Conservation (phyloP, 371 early-diverging fungal species). For the Gilbertella persicaria region DNA sequence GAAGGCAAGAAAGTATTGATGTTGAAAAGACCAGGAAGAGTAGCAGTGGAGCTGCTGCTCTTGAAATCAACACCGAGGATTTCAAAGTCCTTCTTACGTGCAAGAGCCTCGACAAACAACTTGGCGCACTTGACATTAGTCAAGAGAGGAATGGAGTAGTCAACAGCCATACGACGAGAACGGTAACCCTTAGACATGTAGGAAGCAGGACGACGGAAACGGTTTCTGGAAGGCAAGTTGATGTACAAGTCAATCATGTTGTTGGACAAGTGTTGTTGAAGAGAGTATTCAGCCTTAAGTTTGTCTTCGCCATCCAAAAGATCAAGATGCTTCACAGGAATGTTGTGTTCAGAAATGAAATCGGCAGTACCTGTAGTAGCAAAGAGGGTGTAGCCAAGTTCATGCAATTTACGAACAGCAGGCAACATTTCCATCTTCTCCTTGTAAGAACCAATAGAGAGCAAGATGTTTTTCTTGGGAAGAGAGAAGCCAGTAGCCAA, state of each 20-base stretch:
- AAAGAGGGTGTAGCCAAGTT: slow-evolving; percentile 86
- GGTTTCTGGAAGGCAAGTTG: slow-evolving; percentile 95
- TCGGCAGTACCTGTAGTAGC: slow-evolving; percentile 96
- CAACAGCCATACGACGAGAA: slow-evolving; percentile 95
- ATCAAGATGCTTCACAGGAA: slow-evolving; percentile 90
- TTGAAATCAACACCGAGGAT: slow-evolving; percentile 85
- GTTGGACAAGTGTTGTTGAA: slow-evolving; percentile 92
- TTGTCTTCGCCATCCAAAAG: slow-evolving; percentile 62
- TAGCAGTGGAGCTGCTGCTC: slow-evolving; percentile 80
- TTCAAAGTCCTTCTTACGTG: slow-evolving; percentile 75
- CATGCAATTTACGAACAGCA: slow-evolving; percentile 76
- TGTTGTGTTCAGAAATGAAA: slow-evolving; percentile 89
- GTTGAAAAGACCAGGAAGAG: slow-evolving; percentile 88
- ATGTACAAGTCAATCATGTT: slow-evolving; percentile 97
- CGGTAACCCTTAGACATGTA: slow-evolving; percentile 95
- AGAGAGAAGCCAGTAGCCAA: slow-evolving; percentile 87
- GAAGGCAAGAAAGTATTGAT: slow-evolving; percentile 65
- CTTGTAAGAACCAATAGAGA: slow-evolving; percentile 95
- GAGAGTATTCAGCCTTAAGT: slow-evolving; percentile 86
- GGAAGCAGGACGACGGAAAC: slow-evolving; percentile 92
- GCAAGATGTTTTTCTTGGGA: slow-evolving; percentile 89
- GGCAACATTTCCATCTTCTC: slow-evolving; percentile 92
- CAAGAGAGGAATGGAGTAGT: slow-evolving; percentile 94
- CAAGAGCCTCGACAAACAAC: slow-evolving; percentile 93
- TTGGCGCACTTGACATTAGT: slow-evolving; percentile 98